Base-by-base conservation (phyloP, 1,284 basidiomycete species). In the Fomitopsis palustris region DNA sequence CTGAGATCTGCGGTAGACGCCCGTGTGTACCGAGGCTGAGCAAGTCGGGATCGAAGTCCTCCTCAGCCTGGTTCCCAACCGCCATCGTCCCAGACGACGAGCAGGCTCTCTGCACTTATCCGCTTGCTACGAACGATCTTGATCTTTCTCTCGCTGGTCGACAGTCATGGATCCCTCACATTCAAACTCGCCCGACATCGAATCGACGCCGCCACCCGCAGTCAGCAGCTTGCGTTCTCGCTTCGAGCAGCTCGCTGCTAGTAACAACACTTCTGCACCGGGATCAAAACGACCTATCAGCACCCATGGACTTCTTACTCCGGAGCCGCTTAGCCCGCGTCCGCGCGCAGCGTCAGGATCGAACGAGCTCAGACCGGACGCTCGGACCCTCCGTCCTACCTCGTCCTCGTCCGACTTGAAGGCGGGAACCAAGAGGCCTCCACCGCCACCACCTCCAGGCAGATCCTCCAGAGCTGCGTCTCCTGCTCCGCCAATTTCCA, bases 221-320 rank as follows among this genome's bases (percentile, higher is more conserved):
- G 87, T 91, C 57, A 85, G 81, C 70, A 87, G 78, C 60, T 77
- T 91, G 27, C 81, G 82, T 55, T 88, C 85, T 21, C 81, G 76
- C 66, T 91, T 90, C 67, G 88, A 91, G 68, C 79, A 81, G 65
- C 72, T 86, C 38, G 81, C 83, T 17, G 65, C 66, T 65, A 66
- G 75, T 14, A 31, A 60, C 29, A 23, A 58, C 35, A 23, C 57
- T 6, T 27, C 66, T 14, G 60, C 59, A n/a, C 56, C 64, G 12
- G 58, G 61, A 1, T 14, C 37, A 37, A 68, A 67, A 43, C 62
- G 49, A 52, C 65, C 64, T 21, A 42, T 63, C 39, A 62, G 57
- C 54, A 61, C 54, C 38, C 54, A 60, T 47, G 62, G 62, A 54
- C 65, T 68, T 39, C 63, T 75, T 57, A 57, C 63, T 19, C 70